phyloP scores from a whole-genome alignment of 306 rosid genomes.

The Pyrus bretschneideri region DNA sequence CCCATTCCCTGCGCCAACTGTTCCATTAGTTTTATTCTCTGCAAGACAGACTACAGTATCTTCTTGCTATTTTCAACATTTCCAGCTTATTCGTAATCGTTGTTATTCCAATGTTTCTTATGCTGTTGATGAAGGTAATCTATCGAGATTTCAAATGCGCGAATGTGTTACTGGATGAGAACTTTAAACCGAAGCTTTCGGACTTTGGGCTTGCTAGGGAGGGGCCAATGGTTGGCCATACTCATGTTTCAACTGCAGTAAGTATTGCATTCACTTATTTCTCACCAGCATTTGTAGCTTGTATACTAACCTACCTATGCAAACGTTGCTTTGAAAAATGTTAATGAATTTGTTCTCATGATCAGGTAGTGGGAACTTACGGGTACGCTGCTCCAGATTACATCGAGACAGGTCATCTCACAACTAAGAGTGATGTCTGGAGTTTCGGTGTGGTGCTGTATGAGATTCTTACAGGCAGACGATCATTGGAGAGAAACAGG shows the following conservation, averaged over 20 bases:
- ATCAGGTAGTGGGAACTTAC: conserved; percentile 74
- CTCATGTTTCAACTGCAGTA: conserved; percentile 92
- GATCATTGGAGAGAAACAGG: conserved; percentile 57
- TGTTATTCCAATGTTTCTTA: background rate
- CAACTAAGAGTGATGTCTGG: conserved; percentile 88
- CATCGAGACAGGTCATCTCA: conserved; percentile 79
- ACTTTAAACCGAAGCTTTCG: conserved; percentile 68
- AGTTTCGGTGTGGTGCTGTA: conserved; percentile 73
- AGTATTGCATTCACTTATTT: conserved; percentile 24
- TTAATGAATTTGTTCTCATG: background rate
- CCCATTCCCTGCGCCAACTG: background rate
- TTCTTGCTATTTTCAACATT: background rate
- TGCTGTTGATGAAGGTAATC: conserved; percentile 44
- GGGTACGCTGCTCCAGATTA: conserved; percentile 96
- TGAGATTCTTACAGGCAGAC: conserved; percentile 75
- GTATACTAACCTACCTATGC: background rate
- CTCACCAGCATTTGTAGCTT: conserved; percentile 1
- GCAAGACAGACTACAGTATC: background rate
- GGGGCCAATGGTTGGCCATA: conserved; percentile 62
- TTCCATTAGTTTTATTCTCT: background rate
- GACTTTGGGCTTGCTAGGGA: conserved; percentile 93
- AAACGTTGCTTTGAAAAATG: background rate
- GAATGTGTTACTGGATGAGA: conserved; percentile 65
- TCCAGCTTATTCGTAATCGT: background rate
- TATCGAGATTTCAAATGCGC: conserved; percentile 73